Conservation (phyloP, 352 stramenopile genomes). For the Pythium oligandrum region DNA sequence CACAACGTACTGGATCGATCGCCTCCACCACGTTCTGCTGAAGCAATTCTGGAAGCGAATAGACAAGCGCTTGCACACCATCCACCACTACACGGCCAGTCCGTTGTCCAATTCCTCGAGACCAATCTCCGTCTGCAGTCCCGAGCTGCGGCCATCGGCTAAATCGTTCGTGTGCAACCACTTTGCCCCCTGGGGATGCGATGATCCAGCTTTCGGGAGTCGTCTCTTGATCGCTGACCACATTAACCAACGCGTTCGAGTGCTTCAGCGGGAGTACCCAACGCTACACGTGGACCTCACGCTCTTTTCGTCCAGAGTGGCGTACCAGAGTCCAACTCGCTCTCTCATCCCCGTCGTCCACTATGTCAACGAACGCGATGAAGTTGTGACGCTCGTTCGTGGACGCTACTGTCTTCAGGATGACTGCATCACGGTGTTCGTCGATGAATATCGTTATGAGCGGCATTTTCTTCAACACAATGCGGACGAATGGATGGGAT, state of each 20-base stretch:
- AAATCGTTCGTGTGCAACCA: background rate
- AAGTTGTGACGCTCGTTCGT: conserved; percentile 24
- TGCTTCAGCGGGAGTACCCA: conserved; percentile 6
- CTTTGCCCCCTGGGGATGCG: conserved; percentile 3
- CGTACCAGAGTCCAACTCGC: background rate
- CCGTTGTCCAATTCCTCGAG: background rate
- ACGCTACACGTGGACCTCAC: conserved; percentile 12
- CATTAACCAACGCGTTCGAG: conserved; percentile 10
- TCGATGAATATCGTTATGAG: conserved; percentile 59
- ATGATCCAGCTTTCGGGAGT: conserved; percentile 3
- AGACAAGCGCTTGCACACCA: conserved; percentile 13
- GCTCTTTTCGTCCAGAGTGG: conserved; percentile 7
- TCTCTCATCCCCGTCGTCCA: conserved; percentile 1
- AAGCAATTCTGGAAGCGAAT: conserved; percentile 1
- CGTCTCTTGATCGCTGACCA: conserved; percentile 15
- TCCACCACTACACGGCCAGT: conserved; percentile 3
- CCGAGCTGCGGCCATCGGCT: background rate
- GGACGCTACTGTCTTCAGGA: conserved; percentile 5
- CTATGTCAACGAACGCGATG: conserved; percentile 16
- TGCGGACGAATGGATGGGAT: conserved; percentile 23
- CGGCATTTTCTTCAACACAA: conserved; percentile 30
- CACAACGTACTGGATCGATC: conserved; percentile 25
- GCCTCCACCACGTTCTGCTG: conserved; percentile 24
- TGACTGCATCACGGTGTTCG: conserved; percentile 27
- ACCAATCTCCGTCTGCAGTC: too few relatives aligned